Evolutionary conservation across 768 basidiomycete genomes (phyloP).

Genomic region (Mrakia gelida): DNA sequence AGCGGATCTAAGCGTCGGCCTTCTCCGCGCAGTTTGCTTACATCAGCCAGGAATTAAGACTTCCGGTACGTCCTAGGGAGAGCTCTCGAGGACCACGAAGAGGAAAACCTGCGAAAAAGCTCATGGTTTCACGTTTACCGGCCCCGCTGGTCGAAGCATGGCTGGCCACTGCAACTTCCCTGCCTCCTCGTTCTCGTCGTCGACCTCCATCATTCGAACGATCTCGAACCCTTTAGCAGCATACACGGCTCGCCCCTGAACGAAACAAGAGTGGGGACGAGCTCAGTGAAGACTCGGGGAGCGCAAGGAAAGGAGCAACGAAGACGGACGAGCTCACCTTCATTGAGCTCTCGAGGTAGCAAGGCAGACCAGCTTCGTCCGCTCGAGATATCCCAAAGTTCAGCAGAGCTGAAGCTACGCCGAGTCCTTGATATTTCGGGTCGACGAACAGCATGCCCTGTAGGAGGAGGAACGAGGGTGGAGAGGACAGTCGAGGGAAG

Average conservation of each 20-base stretch:
- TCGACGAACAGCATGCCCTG: constrained; percentile 5
- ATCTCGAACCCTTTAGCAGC: background rate
- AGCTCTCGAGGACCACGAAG: no score
- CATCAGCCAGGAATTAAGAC: no score
- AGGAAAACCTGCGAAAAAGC: no score
- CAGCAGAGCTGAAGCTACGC: background rate
- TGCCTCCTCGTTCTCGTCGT: background rate
- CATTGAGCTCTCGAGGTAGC: background rate
- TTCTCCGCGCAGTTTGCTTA: no score
- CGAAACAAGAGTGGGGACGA: no score
- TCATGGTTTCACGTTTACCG: background rate
- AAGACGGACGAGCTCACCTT: background rate
- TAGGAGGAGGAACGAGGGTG: background rate
- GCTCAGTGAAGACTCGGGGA: background rate
- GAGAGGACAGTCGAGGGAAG: background rate
- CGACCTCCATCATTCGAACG: background rate
- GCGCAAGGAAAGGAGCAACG: background rate
- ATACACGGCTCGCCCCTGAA: constrained; percentile 10
- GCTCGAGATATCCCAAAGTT: background rate
- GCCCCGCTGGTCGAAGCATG: background rate
- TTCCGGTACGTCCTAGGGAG: no score
- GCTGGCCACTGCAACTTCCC: background rate
- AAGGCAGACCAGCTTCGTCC: constrained; percentile 10
- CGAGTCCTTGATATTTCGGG: constrained; percentile 5
- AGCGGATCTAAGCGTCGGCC: no score